A percentile compares a stretch with the other conserved stretches of the same genome.
Conservation (phyloP, 2,329 filamentous ascomycete species). For the Ceratocystis cubensis region DNA sequence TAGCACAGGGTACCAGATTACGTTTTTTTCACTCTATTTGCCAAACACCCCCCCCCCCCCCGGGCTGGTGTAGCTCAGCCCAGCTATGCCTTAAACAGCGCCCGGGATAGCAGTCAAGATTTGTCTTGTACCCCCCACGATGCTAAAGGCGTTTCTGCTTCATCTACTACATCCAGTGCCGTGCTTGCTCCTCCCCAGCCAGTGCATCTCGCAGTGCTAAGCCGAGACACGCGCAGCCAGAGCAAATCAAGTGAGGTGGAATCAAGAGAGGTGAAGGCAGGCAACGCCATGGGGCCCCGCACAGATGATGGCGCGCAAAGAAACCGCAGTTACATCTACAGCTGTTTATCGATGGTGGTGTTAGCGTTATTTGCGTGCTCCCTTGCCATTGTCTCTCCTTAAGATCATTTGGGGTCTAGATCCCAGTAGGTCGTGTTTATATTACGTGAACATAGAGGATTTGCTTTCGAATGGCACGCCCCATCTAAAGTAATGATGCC, state of each 20-base stretch:
- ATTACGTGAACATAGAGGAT: neutral
- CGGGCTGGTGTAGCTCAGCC: neutral
- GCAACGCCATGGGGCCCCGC: too few relatives aligned
- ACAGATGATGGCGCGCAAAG: neutral
- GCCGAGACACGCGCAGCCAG: neutral
- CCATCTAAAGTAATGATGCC: too few relatives aligned
- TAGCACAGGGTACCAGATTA: too few relatives aligned
- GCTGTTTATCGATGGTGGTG: too few relatives aligned
- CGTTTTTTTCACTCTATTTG: too few relatives aligned
- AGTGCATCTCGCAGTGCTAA: neutral
- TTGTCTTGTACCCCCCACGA: neutral
- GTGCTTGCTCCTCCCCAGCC: too few relatives aligned
- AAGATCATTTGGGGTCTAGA: neutral
- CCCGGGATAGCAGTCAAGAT: neutral
- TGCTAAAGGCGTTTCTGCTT: neutral
- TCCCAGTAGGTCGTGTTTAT: neutral
- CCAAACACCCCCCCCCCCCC: neutral
- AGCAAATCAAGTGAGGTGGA: too few relatives aligned
- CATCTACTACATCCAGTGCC: neutral
- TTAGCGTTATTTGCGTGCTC: neutral
- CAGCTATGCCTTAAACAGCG: neutral
- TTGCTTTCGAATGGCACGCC: neutral
- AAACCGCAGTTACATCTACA: neutral
- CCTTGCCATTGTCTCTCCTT: neutral
- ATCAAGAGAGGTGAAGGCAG: too few relatives aligned